Base-by-base conservation (phyloP, 1,139 yeast genomes). In the Diutina pseudorugosa region DNA sequence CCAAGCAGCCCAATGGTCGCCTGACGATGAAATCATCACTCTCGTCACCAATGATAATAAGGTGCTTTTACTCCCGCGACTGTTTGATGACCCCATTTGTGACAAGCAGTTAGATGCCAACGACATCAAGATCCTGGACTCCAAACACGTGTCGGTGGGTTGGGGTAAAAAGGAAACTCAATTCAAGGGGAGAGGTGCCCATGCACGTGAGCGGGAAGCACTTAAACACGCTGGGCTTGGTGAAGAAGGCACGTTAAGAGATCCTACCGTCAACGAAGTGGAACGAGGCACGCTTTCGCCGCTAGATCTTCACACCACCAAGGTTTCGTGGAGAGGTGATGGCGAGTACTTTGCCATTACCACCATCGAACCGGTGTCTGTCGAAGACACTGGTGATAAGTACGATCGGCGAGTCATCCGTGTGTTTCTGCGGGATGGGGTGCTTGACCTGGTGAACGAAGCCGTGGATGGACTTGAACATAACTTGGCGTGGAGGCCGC, bases 161-260 rank as follows among this genome's bases (percentile, higher is more conserved):
- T 94, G 99, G 99, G 99, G 99, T 62, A 87, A 86, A 59, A 83
- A 85, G 57, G 98, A 93, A 66, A 94, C 99, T 0, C 99, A 94
- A 67, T 94, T 94, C 66, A 84, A 87, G 66, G 99, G 99, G 51
- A 83, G 80, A 61, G 98, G 98, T 55, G 93, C 89, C 47, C 83
- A 83, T 60, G 91, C 88, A n/a, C 62, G 78, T 57, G 93, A 85
- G 65, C 76, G 91, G 66, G 85, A 81, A 60, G 77, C 84, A 25
- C 72, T 85, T 58, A 79, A 77, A 60, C 83, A 83, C 57, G 83
- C 90, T 1, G 93, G 91, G 14, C 67, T 83, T 55, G 87, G 76
- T 57, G 76, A 79, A 55, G 86, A 82, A 47, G 72, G 76, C 44
- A 66, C 64, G 7, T 71, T 85, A 59, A 79, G 93, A 62, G 98